These are phyloP conservation scores for Microstegium vimineum DNA, from an alignment of 176 grass and related monocot genomes.

Conservation along the genomic window DNA sequence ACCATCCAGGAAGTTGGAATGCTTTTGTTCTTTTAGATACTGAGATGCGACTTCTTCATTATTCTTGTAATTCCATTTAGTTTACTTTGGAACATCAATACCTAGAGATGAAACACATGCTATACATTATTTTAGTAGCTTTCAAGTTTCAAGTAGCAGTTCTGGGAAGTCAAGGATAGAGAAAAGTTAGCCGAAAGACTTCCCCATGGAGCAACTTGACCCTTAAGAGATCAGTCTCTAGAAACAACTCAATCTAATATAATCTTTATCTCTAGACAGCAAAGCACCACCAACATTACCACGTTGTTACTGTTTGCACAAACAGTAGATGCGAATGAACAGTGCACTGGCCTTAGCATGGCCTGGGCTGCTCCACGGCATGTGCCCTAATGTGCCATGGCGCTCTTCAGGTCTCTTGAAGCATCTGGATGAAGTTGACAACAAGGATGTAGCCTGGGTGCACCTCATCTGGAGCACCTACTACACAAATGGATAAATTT, in stretches of 20 bases:
- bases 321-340: not conserved
- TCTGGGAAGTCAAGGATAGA: not conserved
- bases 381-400: not conserved
- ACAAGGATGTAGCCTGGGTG: not conserved
- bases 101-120: not conserved
- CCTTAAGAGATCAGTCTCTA: not conserved
- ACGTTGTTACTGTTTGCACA: not conserved
- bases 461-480: not conserved
- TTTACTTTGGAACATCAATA: constrained; percentile 5
- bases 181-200: not conserved
- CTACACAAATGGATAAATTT: not conserved
- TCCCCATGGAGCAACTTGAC: not conserved
- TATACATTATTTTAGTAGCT: not conserved
- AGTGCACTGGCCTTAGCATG: not conserved
- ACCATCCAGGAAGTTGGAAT: not conserved
- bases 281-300: not conserved
- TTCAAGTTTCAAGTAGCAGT: not conserved
- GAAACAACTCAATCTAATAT: not conserved
- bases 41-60: not conserved
- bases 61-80: not conserved
- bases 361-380: not conserved
- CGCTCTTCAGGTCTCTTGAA: not conserved
- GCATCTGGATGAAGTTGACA: not conserved
- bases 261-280: not conserved
- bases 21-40: not conserved